Evolutionary conservation across 2,329 filamentous ascomycete species (phyloP).

Genomic region (Diaporthe eres): DNA sequence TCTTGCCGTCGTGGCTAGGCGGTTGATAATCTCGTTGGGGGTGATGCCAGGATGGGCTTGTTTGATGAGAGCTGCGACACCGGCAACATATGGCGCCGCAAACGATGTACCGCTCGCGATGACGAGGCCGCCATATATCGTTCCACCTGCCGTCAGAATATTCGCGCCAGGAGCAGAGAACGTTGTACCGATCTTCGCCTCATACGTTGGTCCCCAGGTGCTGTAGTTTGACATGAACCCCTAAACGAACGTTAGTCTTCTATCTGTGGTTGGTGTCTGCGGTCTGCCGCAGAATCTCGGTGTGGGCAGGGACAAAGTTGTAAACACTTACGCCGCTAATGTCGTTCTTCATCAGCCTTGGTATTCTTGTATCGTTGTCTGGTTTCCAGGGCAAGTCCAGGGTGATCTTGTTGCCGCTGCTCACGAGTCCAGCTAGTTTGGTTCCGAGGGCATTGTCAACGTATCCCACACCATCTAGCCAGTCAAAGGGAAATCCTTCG

Average conservation of each 20-base stretch:
- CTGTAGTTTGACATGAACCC: constrained; percentile 32
- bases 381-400: constrained; percentile 32
- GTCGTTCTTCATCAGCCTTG: constrained; percentile 30
- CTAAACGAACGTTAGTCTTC: not conserved
- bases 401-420: constrained; percentile 21
- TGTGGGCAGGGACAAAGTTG: not conserved
- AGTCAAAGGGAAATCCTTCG: constrained; percentile 31
- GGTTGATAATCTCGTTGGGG: constrained; percentile 24
- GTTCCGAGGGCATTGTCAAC: constrained; percentile 28
- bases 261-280: not conserved
- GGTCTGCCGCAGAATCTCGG: not conserved
- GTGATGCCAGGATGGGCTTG: constrained; percentile 29
- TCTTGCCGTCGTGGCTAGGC: constrained; percentile 31
- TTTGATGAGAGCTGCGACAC: constrained; percentile 14
- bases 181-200: constrained; percentile 12
- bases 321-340: not conserved
- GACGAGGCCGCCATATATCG: constrained; percentile 25
- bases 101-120: constrained; percentile 31
- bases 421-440: constrained; percentile 8
- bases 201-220: constrained; percentile 34
- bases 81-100: constrained; percentile 28
- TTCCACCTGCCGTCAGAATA: constrained; percentile 5
- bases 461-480: constrained; percentile 33
- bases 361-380: constrained; percentile 19
- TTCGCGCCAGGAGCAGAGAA: constrained; percentile 29